Evolutionary conservation across 768 basidiomycete species (phyloP).

Genomic region (Boletus sensibilis): DNA sequence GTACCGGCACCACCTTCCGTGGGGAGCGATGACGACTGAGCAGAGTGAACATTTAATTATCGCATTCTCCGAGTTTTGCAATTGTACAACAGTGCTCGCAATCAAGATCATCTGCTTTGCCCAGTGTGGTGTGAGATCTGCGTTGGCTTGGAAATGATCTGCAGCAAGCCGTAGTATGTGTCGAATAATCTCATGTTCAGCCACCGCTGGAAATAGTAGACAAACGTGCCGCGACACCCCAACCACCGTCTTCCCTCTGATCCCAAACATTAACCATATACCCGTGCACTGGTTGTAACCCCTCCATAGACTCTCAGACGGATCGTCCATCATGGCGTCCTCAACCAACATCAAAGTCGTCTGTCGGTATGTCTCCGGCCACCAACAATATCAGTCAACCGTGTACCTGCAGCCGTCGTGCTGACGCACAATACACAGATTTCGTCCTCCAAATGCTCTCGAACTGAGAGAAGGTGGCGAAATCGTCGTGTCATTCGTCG

Average conservation of each 20-base stretch:
- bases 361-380: slow-evolving; percentile 75
- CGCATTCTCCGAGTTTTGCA: slow-evolving; percentile 2
- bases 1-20: slow-evolving; percentile 35
- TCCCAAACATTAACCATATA: slow-evolving; percentile 9
- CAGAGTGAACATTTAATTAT: not conserved
- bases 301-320: slow-evolving; percentile 16
- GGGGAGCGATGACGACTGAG: slow-evolving; percentile 48
- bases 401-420: not conserved
- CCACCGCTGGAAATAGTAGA: slow-evolving; percentile 29
- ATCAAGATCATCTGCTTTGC: not conserved
- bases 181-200: slow-evolving; percentile 22
- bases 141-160: slow-evolving; percentile 8
- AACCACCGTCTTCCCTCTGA: slow-evolving; percentile 9
- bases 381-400: slow-evolving; percentile 2
- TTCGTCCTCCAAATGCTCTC: slow-evolving; percentile 92
- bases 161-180: not conserved
- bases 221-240: slow-evolving; percentile 13
- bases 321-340: slow-evolving; percentile 59
- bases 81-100: slow-evolving; percentile 24
- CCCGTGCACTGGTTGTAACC: slow-evolving; percentile 15
- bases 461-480: slow-evolving; percentile 87
- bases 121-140: not conserved
- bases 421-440: slow-evolving; percentile 47
- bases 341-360: slow-evolving; percentile 96
- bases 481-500: slow-evolving; percentile 86